Evolutionary conservation across 148 eudicot genomes (phyloP).

Genomic region (Spergularia marina): DNA sequence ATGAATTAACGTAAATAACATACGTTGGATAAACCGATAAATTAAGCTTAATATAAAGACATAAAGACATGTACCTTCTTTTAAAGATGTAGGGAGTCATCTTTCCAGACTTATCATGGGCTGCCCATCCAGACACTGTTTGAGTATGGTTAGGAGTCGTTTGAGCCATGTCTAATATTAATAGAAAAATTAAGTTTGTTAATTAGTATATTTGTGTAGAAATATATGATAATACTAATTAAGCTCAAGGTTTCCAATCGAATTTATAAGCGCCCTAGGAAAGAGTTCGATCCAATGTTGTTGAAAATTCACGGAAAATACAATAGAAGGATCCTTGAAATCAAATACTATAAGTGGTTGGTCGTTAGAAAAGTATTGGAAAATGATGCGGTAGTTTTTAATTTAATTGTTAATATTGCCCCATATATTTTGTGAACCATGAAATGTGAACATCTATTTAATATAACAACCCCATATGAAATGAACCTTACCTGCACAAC

Average conservation of each 20-base stretch:
- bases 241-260: neutral
- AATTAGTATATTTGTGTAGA: no score
- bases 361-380: conserved; percentile 1
- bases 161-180: conserved; percentile 49
- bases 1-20: no score
- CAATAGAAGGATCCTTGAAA: neutral
- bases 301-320: conserved; percentile 15
- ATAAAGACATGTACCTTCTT: conserved; percentile 46
- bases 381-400: no score
- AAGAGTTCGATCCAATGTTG: neutral
- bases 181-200: neutral
- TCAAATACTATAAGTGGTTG: neutral
- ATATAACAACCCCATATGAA: neutral
- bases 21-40: neutral
- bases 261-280: conserved; percentile 12
- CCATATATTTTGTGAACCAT: neutral
- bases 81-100: conserved; percentile 78
- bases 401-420: no score
- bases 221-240: neutral
- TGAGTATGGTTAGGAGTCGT: conserved; percentile 85
- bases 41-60: neutral
- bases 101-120: conserved; percentile 69
- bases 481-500: conserved; percentile 12
- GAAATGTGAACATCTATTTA: neutral
- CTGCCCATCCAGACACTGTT: conserved; percentile 89